Evolutionary conservation across 2,329 filamentous ascomycete species (phyloP).

Genomic region (Biscogniauxia mediterranea): DNA sequence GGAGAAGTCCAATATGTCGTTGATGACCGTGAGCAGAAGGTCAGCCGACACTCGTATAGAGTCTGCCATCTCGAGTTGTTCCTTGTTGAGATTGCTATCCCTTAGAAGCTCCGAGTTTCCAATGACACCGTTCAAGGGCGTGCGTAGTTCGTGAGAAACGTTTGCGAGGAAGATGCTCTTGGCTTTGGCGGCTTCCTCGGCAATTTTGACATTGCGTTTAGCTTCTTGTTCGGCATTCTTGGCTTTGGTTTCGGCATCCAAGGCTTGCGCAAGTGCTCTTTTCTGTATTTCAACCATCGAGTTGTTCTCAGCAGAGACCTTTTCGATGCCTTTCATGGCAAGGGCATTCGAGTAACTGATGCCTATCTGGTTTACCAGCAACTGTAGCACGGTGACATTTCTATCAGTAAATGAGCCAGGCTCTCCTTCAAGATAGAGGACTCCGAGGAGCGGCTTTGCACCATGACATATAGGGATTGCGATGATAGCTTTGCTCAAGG

Average conservation of each 20-base stretch:
- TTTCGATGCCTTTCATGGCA: constrained; percentile 69
- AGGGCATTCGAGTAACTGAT: constrained; percentile 69
- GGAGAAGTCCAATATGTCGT: constrained; percentile 93
- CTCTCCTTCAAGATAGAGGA: constrained; percentile 72
- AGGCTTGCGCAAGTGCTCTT: constrained; percentile 67
- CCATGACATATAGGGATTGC: constrained; percentile 78
- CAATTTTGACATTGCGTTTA: constrained; percentile 74
- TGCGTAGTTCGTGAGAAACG: constrained; percentile 78
- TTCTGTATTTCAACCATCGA: constrained; percentile 78
- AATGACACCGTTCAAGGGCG: constrained; percentile 83
- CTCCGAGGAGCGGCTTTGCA: constrained; percentile 66
- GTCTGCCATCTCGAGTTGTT: constrained; percentile 83
- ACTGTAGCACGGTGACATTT: constrained; percentile 62
- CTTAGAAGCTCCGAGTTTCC: constrained; percentile 82
- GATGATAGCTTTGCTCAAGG: constrained; percentile 71
- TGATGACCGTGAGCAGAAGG: constrained; percentile 86
- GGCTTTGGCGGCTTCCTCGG: constrained; percentile 79
- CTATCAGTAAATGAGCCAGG: constrained; percentile 76
- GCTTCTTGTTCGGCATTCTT: constrained; percentile 75
- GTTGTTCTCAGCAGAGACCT: constrained; percentile 74
- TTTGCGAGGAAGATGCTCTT: constrained; percentile 80
- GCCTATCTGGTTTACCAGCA: constrained; percentile 76
- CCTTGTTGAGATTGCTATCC: constrained; percentile 70
- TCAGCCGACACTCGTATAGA: constrained; percentile 85
- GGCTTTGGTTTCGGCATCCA: constrained; percentile 72